A percentile compares a stretch with the other conserved stretches of the same genome.
These are phyloP conservation scores for Chaetoceros muelleri DNA, from an alignment of 108 stramenopile genomes.

Conservation along the genomic window DNA sequence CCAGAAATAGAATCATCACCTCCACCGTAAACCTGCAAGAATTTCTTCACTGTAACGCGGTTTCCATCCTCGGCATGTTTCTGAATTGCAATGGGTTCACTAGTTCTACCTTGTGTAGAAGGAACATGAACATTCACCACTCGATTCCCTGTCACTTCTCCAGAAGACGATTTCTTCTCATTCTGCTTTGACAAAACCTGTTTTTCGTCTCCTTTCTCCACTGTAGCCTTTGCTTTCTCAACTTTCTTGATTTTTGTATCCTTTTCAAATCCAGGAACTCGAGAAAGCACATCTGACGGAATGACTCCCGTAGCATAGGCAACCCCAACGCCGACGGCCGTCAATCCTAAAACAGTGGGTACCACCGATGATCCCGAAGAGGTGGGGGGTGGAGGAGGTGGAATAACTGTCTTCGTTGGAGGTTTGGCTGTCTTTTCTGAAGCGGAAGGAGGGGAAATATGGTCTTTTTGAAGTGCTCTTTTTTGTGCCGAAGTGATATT, in stretches of 20 bases:
- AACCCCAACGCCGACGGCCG: slow-evolving; percentile 16
- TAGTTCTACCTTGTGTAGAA: slow-evolving; percentile 4
- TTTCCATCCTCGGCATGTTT: slow-evolving; percentile 32
- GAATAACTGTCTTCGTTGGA: not conserved
- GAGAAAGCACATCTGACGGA: slow-evolving; percentile 14
- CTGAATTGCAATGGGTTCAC: slow-evolving; percentile 5
- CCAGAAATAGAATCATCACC: no score
- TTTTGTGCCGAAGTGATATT: not conserved
- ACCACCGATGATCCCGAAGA: not conserved
- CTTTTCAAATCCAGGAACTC: not conserved
- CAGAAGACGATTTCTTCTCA: not conserved
- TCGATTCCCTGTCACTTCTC: slow-evolving; percentile 7
- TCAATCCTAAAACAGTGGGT: slow-evolving; percentile 12
- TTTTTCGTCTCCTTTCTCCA: not conserved
- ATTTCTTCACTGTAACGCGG: slow-evolving; percentile 17
- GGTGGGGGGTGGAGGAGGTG: not conserved
- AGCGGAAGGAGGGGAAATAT: not conserved
- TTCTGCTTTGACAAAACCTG: not conserved
- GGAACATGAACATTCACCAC: slow-evolving; percentile 6
- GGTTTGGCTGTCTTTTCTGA: not conserved
- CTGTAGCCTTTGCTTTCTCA: slow-evolving; percentile 5
- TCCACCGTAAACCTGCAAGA: no score
- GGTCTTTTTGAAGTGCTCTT: not conserved
- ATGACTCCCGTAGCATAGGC: slow-evolving; percentile 32
- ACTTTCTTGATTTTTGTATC: slow-evolving; percentile 4